A percentile compares a stretch with the other conserved stretches of the same genome.
Evolutionary conservation across 345 rosid species (phyloP).

Genomic region (Salix koriyanagi): DNA sequence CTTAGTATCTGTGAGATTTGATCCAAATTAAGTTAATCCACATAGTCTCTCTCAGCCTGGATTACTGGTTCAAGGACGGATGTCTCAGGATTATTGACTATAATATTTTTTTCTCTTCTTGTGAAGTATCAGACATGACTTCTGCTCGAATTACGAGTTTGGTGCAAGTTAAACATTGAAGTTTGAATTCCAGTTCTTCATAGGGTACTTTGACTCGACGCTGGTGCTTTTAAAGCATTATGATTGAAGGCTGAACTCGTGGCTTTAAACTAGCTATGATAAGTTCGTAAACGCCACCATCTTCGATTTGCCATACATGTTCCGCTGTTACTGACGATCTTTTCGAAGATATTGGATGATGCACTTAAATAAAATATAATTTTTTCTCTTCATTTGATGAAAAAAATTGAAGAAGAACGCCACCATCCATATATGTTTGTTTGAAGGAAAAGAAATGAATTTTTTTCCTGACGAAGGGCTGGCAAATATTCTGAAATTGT

Average conservation of each 20-base stretch:
- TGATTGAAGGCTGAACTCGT: background rate
- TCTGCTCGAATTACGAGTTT: background rate
- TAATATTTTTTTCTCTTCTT: background rate
- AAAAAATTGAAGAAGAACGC: background rate
- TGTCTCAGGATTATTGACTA: background rate
- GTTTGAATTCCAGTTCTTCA: background rate
- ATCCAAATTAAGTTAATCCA: background rate
- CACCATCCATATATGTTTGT: background rate
- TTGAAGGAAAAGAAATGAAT: background rate
- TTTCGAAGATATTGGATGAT: background rate
- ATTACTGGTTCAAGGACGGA: background rate
- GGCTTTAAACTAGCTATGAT: background rate
- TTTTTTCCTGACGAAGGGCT: background rate
- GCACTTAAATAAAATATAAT: background rate
- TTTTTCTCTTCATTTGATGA: background rate
- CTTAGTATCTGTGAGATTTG: background rate
- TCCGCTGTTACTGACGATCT: background rate
- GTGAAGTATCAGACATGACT: background rate
- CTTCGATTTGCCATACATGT: background rate
- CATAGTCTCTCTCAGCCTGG: background rate
- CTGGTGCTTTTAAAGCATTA: background rate
- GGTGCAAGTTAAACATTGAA: background rate
- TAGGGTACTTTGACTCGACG: background rate
- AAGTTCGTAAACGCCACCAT: background rate
- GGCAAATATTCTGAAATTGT: background rate